A percentile compares a stretch with the other conserved stretches of the same genome.
Conservation (phyloP, 805 yeast genomes). For the Starmerella etchellsii region DNA sequence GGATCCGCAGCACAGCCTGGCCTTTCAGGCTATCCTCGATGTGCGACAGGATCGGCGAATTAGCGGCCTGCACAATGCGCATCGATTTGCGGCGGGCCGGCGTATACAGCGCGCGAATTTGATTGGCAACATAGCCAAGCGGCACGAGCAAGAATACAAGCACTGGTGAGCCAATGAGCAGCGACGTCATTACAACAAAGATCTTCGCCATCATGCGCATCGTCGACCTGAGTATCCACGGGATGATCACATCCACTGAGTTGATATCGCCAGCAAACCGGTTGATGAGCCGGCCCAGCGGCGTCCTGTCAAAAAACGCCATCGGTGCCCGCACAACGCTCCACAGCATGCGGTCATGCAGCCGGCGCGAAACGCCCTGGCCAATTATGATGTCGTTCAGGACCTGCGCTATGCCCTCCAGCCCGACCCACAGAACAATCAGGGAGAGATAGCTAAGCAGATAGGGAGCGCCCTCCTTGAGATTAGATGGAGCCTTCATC, state of each 20-base stretch:
- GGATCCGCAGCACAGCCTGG: constrained; percentile 62
- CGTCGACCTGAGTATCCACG: constrained; percentile 43
- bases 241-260: constrained; percentile 56
- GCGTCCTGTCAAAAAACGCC: constrained; percentile 65
- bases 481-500: constrained; percentile 11
- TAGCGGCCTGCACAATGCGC: constrained; percentile 53
- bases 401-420: constrained; percentile 21
- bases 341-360: constrained; percentile 46
- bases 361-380: constrained; percentile 11
- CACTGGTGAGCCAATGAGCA: constrained; percentile 55
- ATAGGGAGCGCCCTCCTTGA: constrained; percentile 2
- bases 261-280: constrained; percentile 74
- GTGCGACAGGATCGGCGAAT: constrained; percentile 68
- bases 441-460: constrained; percentile 51
- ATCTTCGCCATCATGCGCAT: constrained; percentile 39
- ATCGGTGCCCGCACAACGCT: constrained; percentile 57
- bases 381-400: constrained; percentile 15
- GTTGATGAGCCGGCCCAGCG: constrained; percentile 66
- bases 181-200: constrained; percentile 43
- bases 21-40: constrained; percentile 72
- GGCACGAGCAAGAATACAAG: constrained; percentile 50
- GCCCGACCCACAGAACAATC: constrained; percentile 40
- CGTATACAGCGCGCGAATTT: constrained; percentile 56
- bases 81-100: constrained; percentile 63
- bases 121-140: constrained; percentile 42